A percentile compares a stretch with the other conserved stretches of the same genome.
Evolutionary conservation across 1,284 basidiomycete species (phyloP).

Genomic region (Grifola frondosa): DNA sequence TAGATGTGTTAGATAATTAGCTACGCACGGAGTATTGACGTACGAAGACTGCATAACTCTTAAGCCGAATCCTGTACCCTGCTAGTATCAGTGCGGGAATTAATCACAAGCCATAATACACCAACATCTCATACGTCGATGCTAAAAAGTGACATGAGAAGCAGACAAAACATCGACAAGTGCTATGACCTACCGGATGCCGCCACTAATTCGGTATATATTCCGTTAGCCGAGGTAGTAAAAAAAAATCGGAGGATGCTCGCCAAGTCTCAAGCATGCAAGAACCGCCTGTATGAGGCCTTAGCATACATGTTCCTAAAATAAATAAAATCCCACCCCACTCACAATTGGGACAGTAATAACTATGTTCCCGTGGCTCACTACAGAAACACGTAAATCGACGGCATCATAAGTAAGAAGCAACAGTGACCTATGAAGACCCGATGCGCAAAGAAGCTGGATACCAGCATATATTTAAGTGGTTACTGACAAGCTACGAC

Average conservation of each 20-base stretch:
- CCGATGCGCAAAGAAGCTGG: conserved; percentile 15
- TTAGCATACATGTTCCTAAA: too few species aligned
- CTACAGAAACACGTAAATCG: not conserved
- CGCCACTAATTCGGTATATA: conserved; percentile 11
- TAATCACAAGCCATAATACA: not conserved
- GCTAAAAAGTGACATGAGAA: too few species aligned
- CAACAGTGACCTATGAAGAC: conserved; percentile 9
- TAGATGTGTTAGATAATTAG: too few species aligned
- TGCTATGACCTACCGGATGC: conserved; percentile 6
- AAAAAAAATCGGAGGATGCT: not conserved
- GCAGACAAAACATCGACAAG: too few species aligned
- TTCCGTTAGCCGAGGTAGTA: not conserved
- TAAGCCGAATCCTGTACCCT: conserved; percentile 16
- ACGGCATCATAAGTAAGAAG: not conserved
- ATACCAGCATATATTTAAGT: not conserved
- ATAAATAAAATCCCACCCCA: too few species aligned
- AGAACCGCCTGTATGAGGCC: conserved; percentile 8
- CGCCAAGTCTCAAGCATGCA: conserved; percentile 13
- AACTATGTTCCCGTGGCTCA: conserved; percentile 14
- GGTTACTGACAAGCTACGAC: not conserved
- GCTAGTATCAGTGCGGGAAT: not conserved
- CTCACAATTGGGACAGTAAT: conserved; percentile 14
- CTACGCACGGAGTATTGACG: conserved; percentile 11
- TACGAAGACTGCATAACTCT: conserved; percentile 12
- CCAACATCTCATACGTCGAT: conserved; percentile 12